Conservation (phyloP, 2,329 filamentous ascomycete species). For the Cytospora piceicola region DNA sequence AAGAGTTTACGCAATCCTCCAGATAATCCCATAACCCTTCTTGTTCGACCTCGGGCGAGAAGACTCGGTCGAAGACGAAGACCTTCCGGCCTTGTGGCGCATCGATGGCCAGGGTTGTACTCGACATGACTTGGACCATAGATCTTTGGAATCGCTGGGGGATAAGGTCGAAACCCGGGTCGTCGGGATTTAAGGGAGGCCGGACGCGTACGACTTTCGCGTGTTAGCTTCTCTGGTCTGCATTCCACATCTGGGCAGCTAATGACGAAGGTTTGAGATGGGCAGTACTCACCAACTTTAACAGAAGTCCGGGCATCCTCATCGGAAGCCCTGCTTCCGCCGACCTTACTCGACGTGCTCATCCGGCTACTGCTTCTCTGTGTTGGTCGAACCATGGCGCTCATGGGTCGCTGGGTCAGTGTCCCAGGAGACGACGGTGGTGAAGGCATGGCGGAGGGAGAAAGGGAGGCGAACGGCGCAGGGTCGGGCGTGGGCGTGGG, state of each 20-base stretch:
- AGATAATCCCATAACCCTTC: conserved; percentile 95
- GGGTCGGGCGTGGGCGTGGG: conserved; percentile 12
- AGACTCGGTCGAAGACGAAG: conserved; percentile 96
- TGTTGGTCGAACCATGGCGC: conserved; percentile 76
- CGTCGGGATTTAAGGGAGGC: conserved; percentile 78
- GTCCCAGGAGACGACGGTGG: conserved; percentile 68
- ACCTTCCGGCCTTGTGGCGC: conserved; percentile 90
- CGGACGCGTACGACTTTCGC: conserved; percentile 83
- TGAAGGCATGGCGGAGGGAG: conserved; percentile 62
- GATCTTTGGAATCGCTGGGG: conserved; percentile 93
- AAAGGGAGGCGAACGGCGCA: conserved; percentile 22
- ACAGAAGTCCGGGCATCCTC: conserved; percentile 90
- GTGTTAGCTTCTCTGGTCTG: conserved; percentile 27
- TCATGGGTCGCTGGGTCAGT: conserved; percentile 71
- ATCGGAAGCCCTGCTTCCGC: conserved; percentile 82
- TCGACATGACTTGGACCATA: conserved; percentile 86
- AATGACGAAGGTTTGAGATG: background rate
- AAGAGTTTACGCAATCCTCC: conserved; percentile 84
- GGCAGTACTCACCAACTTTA: conserved; percentile 81
- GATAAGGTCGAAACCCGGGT: conserved; percentile 93
- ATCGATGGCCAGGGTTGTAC: conserved; percentile 86
- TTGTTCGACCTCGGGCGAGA: conserved; percentile 80
- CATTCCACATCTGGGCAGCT: background rate
- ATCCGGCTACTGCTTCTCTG: conserved; percentile 79
- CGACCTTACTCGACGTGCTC: conserved; percentile 78